Conservation (phyloP, 176 grass and related monocot species). For the Ensete glaucum region DNA sequence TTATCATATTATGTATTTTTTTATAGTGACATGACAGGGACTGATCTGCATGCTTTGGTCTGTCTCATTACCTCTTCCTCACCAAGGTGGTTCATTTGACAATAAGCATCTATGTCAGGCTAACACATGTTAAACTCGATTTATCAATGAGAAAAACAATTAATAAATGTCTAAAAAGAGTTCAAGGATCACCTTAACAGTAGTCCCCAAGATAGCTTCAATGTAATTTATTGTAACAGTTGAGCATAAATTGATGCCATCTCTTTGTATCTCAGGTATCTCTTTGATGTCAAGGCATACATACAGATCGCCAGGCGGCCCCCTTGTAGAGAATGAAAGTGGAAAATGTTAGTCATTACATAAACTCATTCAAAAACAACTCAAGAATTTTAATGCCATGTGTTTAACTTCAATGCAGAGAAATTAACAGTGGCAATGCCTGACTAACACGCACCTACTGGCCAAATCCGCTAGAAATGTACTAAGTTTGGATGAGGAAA, state of each 20-base stretch:
- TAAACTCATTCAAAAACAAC: background rate
- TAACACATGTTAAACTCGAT: background rate
- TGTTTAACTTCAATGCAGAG: background rate
- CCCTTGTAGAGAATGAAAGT: constrained; percentile 39
- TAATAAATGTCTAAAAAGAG: background rate
- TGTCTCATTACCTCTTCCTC: background rate
- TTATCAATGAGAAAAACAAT: background rate
- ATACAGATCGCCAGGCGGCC: constrained; percentile 90
- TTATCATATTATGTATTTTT: too few species aligned
- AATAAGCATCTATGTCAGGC: background rate
- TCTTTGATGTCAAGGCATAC: constrained; percentile 97
- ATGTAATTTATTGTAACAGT: constrained; percentile 74
- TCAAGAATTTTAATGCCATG: background rate
- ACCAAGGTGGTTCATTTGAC: background rate
- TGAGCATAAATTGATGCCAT: constrained; percentile 93
- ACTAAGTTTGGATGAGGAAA: too few species aligned
- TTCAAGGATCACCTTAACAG: constrained; percentile 41
- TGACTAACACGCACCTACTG: too few species aligned
- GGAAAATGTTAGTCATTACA: constrained; percentile 11
- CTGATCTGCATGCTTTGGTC: background rate
- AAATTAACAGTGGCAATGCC: too few species aligned
- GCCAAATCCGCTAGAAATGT: too few species aligned
- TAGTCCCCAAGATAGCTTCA: constrained; percentile 86
- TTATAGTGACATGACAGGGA: too few species aligned
- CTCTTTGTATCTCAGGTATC: constrained; percentile 83